These are phyloP conservation scores for Candida morakotiae DNA, from an alignment of 805 yeast species.

Conservation along the genomic window DNA sequence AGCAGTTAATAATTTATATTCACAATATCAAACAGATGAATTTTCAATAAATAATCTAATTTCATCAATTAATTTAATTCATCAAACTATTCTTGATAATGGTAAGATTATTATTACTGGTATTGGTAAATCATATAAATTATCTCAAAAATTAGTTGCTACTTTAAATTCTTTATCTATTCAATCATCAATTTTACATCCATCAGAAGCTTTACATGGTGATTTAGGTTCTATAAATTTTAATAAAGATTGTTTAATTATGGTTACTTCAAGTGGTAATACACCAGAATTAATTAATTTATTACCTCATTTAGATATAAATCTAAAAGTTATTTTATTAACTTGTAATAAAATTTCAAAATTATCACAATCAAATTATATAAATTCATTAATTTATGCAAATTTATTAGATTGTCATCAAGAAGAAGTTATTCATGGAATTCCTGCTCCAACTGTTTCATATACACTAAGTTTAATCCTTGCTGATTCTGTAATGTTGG, in stretches of 20 bases:
- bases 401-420: constrained; percentile 54
- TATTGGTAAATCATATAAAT: constrained; percentile 80
- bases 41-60: constrained; percentile 44
- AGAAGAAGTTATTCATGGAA: constrained; percentile 66
- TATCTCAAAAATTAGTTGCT: constrained; percentile 74
- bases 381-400: constrained; percentile 53
- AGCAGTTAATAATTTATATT: constrained; percentile 42
- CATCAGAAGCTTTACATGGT: constrained; percentile 87
- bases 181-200: constrained; percentile 66
- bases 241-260: constrained; percentile 50
- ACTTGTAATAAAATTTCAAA: constrained; percentile 60
- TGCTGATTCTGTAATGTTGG: constrained; percentile 75
- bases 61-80: constrained; percentile 38
- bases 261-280: constrained; percentile 78
- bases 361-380: constrained; percentile 48
- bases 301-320: constrained; percentile 52
- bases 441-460: constrained; percentile 85
- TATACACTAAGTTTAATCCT: constrained; percentile 72
- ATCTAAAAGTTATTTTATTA: constrained; percentile 54
- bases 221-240: constrained; percentile 71
- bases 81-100: constrained; percentile 21
- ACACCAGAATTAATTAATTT: constrained; percentile 69
- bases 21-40: constrained; percentile 42
- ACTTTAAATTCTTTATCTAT: constrained; percentile 78
- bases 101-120: constrained; percentile 79